A percentile compares a stretch with the other conserved stretches of the same genome.
These are phyloP conservation scores for Angomonas desouzai DNA, from an alignment of 208 protist genomes.

Conservation along the genomic window DNA sequence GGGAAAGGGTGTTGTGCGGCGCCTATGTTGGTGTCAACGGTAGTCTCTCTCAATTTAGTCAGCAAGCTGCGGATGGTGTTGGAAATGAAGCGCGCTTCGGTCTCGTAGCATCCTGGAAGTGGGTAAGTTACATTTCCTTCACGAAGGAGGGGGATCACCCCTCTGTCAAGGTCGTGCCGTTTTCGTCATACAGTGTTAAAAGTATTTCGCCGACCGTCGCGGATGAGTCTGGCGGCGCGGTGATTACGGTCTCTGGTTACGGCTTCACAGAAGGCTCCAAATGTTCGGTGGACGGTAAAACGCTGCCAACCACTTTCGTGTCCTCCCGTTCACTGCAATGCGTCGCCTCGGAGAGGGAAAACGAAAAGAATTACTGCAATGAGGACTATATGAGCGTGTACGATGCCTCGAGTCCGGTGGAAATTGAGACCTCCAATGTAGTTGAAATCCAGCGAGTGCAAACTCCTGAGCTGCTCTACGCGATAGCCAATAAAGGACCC, in stretches of 20 bases:
- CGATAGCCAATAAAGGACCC: background rate
- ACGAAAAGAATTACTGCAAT: background rate
- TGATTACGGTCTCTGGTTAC: constrained; percentile 24
- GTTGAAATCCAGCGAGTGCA: constrained; percentile 10
- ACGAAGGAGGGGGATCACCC: background rate
- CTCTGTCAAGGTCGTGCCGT: constrained; percentile 3
- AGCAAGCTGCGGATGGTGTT: constrained; percentile 2
- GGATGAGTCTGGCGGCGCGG: constrained; percentile 18
- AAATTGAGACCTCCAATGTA: background rate
- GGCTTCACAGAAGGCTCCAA: constrained; percentile 10
- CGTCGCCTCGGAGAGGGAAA: background rate
- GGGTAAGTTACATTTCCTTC: constrained; percentile 14
- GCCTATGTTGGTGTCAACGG: background rate
- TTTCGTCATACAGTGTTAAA: constrained; percentile 22
- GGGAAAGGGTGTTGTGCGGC: constrained; percentile 5
- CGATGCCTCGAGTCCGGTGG: background rate
- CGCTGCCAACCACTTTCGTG: background rate
- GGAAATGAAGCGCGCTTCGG: background rate
- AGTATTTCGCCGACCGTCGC: constrained; percentile 17
- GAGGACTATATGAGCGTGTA: constrained; percentile 2
- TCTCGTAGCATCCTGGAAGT: constrained; percentile 17
- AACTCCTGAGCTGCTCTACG: constrained; percentile 10
- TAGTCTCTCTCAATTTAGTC: constrained; percentile 7
- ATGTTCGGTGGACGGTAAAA: constrained; percentile 11
- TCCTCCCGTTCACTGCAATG: constrained; percentile 18